A percentile compares a stretch with the other conserved stretches of the same genome.
Evolutionary conservation across 306 rosid species (phyloP).

Genomic region (Cicer pinnatifidum): DNA sequence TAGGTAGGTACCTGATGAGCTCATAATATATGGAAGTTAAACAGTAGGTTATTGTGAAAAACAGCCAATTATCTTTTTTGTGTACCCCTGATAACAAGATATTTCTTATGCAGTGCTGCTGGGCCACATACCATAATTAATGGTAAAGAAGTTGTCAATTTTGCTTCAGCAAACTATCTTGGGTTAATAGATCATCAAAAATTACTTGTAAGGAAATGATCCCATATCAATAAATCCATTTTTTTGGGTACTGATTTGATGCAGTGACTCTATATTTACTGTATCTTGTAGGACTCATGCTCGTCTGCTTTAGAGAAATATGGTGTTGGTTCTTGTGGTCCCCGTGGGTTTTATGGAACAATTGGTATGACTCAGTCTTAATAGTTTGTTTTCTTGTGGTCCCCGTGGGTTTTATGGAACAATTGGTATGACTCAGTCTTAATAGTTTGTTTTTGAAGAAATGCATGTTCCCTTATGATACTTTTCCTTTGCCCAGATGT

Average conservation of each 20-base stretch:
- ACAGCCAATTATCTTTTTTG: background rate
- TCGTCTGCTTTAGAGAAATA: conserved; percentile 91
- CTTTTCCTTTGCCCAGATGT: conserved; percentile 65
- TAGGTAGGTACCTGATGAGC: no score
- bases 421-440: conserved; percentile 66
- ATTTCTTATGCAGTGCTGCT: conserved; percentile 82
- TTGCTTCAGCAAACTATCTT: conserved; percentile 95
- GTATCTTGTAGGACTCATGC: conserved; percentile 78
- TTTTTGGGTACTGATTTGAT: conserved; percentile 14
- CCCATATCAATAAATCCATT: conserved; percentile 27
- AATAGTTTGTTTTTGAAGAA: conserved; percentile 32
- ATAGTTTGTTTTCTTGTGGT: conserved; percentile 69
- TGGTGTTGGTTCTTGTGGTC: conserved; percentile 99
- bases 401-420: conserved; percentile 99
- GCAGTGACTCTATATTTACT: conserved; percentile 41
- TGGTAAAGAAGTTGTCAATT: conserved; percentile 94
- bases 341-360: conserved; percentile 98
- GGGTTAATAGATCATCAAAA: conserved; percentile 85
- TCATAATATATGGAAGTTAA: background rate
- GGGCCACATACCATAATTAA: conserved; percentile 78
- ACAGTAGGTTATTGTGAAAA: conserved; percentile 3
- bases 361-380: conserved; percentile 66
- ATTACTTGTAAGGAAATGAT: conserved; percentile 69
- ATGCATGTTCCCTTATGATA: conserved; percentile 32
- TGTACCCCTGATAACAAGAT: conserved; percentile 43